Base-by-base conservation (phyloP, 805 yeast genomes). In the Candida coquimbonensis region DNA sequence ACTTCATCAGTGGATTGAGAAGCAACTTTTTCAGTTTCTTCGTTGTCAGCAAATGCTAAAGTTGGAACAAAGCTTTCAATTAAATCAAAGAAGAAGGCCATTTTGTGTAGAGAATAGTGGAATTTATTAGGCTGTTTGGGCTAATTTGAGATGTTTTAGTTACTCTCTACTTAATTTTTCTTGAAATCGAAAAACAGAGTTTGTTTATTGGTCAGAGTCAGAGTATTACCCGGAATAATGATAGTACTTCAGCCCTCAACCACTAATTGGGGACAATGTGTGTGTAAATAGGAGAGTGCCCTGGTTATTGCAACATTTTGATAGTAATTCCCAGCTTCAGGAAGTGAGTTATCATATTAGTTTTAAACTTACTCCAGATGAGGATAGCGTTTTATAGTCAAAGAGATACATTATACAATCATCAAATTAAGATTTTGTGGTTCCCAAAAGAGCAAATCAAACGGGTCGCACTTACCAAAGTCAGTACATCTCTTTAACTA, bases 21-120 rank as follows among this genome's bases (percentile, higher is more conserved):
- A 40, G 48, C 53, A 46, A 41, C 48, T 29, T 29, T 29, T 13
- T 29, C 24, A 21, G 36, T 42, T 36, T 51, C 54, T 40, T 53
- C 51, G 36, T 40, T 38, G 5, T 86, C 96, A 58, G 96, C 96
- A 68, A 76, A 80, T 38, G 95, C 95, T 51, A 75, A 74, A 55
- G 84, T 75, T 63, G 96, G 95, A 55, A 80, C 72, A 54, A 86
- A 73, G 47, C 83, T 74, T 65, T 87, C 95, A 68, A 85, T 80
- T 63, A 88, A 35, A 33, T 43, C 49, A 14, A 51, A n/a, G 5
- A 52, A 36, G 44, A 52, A 44, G 16, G 55, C 46, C 55, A 52
- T 52, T 29, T 40, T 39, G 19, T 11, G n/a, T 13, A 27, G 27
- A 11, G 8, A 9, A 14, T 4, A 4, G 4, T 21, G n/a, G 12